Percentiles rank a stretch among this genome's conserved stretches.
Evolutionary conservation across 2,329 filamentous ascomycete genomes (phyloP).

Genomic region (Fusarium equiseti): DNA sequence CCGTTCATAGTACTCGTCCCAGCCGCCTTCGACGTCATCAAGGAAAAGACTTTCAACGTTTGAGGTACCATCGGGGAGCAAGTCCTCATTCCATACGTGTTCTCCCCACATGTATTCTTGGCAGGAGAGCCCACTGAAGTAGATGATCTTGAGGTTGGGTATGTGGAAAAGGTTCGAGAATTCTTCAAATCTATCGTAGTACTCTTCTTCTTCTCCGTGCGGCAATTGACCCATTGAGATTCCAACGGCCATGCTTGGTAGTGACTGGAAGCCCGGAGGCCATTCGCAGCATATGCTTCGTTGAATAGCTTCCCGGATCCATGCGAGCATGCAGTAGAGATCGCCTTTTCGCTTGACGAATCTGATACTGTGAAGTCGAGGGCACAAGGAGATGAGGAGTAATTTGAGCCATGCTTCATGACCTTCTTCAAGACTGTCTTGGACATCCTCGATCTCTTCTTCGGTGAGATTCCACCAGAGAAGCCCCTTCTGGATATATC

Average conservation of each 20-base stretch:
- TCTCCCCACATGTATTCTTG: background rate
- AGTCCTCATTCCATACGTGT: background rate
- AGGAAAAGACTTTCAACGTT: conserved; percentile 21
- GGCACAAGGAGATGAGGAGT: conserved; percentile 32
- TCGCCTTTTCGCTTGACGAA: background rate
- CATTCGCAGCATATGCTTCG: conserved; percentile 5
- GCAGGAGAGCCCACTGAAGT: background rate
- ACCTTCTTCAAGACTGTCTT: background rate
- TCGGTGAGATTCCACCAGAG: conserved; percentile 7
- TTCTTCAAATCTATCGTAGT: background rate
- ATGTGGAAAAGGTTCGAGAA: conserved; percentile 10
- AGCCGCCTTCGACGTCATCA: background rate
- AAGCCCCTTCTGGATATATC: background rate
- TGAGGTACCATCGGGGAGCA: conserved; percentile 6
- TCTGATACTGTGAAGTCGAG: conserved; percentile 22
- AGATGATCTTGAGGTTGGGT: conserved; percentile 15
- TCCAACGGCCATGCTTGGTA: conserved; percentile 14
- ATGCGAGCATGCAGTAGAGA: background rate
- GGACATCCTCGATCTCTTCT: background rate
- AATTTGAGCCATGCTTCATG: conserved; percentile 31
- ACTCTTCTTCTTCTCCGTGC: background rate
- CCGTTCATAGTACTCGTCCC: accelerated
- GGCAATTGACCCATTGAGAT: background rate
- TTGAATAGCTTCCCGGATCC: conserved; percentile 6
- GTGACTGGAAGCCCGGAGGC: conserved; percentile 31